Conservation (phyloP, 257 asterid genomes). For the Verbascum thapsus region DNA sequence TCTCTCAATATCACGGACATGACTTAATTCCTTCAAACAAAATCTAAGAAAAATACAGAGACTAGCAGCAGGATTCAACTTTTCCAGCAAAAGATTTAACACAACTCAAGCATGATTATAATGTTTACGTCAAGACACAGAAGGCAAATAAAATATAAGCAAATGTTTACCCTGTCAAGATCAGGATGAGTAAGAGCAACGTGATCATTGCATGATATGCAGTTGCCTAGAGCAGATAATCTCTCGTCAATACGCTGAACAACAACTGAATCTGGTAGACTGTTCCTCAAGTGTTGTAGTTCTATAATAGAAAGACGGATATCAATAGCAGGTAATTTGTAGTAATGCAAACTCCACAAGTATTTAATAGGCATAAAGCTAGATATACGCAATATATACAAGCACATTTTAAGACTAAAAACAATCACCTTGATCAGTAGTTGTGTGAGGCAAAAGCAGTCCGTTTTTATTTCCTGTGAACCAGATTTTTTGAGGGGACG, state of each 20-base stretch:
- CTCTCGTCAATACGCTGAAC: slow-evolving; percentile 94
- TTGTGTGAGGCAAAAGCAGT: slow-evolving; percentile 86
- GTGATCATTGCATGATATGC: slow-evolving; percentile 89
- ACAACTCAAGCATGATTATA: neutral
- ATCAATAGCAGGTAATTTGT: slow-evolving; percentile 1
- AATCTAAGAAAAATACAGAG: too few species aligned
- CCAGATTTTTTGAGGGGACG: neutral
- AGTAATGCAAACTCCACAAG: neutral
- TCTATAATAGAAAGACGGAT: slow-evolving; percentile 40
- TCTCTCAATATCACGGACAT: too few species aligned
- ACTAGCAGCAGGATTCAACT: too few species aligned
- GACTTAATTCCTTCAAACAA: too few species aligned
- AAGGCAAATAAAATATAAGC: neutral
- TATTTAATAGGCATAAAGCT: too few species aligned
- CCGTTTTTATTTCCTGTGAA: slow-evolving; percentile 90
- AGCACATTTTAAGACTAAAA: slow-evolving; percentile 1
- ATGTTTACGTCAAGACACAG: slow-evolving; percentile 6
- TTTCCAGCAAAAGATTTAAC: slow-evolving; percentile 4
- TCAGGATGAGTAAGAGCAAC: slow-evolving; percentile 94
- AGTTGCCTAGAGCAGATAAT: slow-evolving; percentile 89
- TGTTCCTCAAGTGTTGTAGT: slow-evolving; percentile 86
- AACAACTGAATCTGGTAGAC: slow-evolving; percentile 83
- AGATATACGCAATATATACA: neutral
- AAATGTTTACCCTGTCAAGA: slow-evolving; percentile 65
- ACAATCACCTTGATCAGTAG: slow-evolving; percentile 90